A percentile compares a stretch with the other conserved stretches of the same genome.
phyloP scores from a whole-genome alignment of 495 filamentous ascomycete genomes.

The Aspergillus conjunctus region DNA sequence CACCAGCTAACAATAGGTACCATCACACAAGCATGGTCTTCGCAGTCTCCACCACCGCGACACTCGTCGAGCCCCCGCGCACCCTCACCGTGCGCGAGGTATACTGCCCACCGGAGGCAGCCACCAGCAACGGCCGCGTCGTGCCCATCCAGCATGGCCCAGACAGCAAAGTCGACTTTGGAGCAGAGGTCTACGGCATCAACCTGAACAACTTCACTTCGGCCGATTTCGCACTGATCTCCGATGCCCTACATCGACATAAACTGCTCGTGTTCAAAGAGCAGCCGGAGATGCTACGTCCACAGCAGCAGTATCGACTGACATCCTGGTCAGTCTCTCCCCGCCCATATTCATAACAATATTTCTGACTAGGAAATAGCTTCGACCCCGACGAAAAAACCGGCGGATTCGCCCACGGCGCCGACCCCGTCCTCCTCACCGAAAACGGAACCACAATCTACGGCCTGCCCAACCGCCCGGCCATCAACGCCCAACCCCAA shows the following conservation, averaged over 20 bases:
- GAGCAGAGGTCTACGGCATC: constrained; percentile 12
- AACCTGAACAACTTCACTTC: constrained; percentile 12
- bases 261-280: constrained; percentile 13
- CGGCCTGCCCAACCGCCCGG: constrained; percentile 11
- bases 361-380: too few relatives aligned
- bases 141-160: constrained; percentile 6
- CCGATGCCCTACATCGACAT: constrained; percentile 8
- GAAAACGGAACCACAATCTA: constrained; percentile 8
- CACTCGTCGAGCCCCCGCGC: constrained; percentile 4
- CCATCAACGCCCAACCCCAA: constrained; percentile 15
- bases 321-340: constrained; percentile 1
- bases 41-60: constrained; percentile 8
- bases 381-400: constrained; percentile 13
- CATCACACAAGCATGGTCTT: constrained; percentile 4
- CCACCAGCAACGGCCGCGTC: constrained; percentile 7
- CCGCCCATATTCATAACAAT: too few relatives aligned
- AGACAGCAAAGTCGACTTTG: constrained; percentile 10
- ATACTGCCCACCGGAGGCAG: constrained; percentile 3
- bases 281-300: constrained; percentile 6
- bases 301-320: constrained; percentile 12
- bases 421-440: constrained; percentile 9
- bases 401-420: constrained; percentile 13
- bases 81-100: constrained; percentile 9
- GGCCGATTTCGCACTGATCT: constrained; percentile 7
- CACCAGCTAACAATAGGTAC: not conserved